Conservation (phyloP, 2,329 filamentous ascomycete genomes). For the Ophiostoma populinum region DNA sequence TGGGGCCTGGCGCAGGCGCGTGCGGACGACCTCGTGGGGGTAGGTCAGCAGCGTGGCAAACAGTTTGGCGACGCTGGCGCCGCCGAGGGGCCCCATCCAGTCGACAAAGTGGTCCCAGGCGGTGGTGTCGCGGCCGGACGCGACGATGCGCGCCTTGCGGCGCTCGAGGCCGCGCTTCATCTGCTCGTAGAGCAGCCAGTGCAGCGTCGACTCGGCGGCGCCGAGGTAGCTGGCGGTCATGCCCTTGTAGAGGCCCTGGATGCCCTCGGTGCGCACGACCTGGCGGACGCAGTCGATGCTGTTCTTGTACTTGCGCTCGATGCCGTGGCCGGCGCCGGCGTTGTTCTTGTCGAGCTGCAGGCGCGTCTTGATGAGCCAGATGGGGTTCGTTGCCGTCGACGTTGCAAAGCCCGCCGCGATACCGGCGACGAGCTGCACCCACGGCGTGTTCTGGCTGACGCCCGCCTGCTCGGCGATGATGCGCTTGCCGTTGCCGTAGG, state of each 20-base stretch:
- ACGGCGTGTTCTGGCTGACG: conserved; percentile 45
- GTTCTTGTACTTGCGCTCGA: conserved; percentile 60
- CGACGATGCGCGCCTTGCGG: conserved; percentile 40
- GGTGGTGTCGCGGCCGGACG: conserved; percentile 43
- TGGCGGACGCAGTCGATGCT: conserved; percentile 76
- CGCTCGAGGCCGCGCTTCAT: conserved; percentile 59
- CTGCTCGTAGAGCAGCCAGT: conserved; percentile 91
- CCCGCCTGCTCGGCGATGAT: conserved; percentile 63
- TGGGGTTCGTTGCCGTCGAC: conserved; percentile 83
- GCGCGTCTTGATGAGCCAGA: conserved; percentile 91
- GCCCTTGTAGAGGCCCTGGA: conserved; percentile 72
- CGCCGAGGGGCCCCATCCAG: conserved; percentile 62
- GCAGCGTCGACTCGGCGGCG: conserved; percentile 74
- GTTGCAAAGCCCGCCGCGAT: conserved; percentile 68
- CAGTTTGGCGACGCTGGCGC: conserved; percentile 72
- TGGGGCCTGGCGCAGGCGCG: conserved; percentile 73
- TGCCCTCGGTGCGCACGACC: conserved; percentile 63
- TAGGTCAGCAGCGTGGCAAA: conserved; percentile 74
- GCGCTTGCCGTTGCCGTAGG: conserved; percentile 82
- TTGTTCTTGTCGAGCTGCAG: conserved; percentile 81
- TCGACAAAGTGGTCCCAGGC: conserved; percentile 59
- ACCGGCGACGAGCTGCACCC: conserved; percentile 64
- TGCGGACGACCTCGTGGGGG: conserved; percentile 82
- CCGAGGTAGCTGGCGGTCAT: conserved; percentile 85
- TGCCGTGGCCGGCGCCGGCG: conserved; percentile 38